These are phyloP conservation scores for Torulaspora indica DNA, from an alignment of 805 yeast genomes.

Conservation along the genomic window DNA sequence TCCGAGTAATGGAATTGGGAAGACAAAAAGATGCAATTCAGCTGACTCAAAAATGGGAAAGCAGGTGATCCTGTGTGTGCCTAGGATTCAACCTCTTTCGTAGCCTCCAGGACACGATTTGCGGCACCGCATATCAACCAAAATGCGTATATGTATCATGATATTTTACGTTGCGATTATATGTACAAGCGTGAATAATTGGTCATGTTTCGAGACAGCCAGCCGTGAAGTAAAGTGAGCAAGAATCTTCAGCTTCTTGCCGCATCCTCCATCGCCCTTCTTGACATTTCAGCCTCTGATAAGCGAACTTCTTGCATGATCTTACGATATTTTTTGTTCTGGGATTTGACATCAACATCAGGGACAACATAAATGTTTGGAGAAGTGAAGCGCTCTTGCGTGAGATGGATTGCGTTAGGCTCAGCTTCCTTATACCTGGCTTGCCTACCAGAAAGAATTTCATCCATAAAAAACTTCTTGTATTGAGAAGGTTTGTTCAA, in stretches of 20 bases:
- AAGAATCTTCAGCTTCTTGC: slow-evolving; percentile 7
- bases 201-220: neutral
- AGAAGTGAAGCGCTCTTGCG: slow-evolving; percentile 50
- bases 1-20: too few species aligned
- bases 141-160: neutral
- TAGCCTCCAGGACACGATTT: too few species aligned
- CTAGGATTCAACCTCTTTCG: too few species aligned
- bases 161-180: slow-evolving; percentile 1
- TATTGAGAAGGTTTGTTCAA: slow-evolving; percentile 31
- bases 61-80: too few species aligned
- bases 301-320: slow-evolving; percentile 45
- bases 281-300: slow-evolving; percentile 28
- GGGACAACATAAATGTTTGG: slow-evolving; percentile 53
- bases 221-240: neutral
- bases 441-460: slow-evolving; percentile 33
- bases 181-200: slow-evolving; percentile 8
- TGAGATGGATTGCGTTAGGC: slow-evolving; percentile 70
- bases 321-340: slow-evolving; percentile 43
- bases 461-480: slow-evolving; percentile 26
- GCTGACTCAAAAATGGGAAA: neutral
- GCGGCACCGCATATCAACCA: neutral
- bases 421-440: slow-evolving; percentile 53
- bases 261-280: slow-evolving; percentile 26
- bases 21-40: neutral
- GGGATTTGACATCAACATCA: slow-evolving; percentile 45